Percentiles rank a stretch among this genome's conserved stretches.
Conservation (phyloP, 2,329 filamentous ascomycete species). For the Colletotrichum sublineola region DNA sequence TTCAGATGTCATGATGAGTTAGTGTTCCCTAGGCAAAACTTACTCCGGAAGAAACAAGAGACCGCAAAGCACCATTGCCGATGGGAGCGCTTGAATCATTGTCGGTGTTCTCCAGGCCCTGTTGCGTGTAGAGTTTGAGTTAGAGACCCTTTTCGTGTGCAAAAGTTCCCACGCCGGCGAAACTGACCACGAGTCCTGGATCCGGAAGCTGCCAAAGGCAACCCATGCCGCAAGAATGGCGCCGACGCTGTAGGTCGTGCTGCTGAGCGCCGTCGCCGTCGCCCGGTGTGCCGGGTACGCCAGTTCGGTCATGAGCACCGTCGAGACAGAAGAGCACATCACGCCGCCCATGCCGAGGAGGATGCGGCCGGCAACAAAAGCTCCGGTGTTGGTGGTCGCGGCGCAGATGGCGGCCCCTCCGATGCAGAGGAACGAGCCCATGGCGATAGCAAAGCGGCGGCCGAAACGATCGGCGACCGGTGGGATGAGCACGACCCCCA, state of each 20-base stretch:
- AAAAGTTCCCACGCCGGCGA: background rate
- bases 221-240: conserved; percentile 55
- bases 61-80: conserved; percentile 34
- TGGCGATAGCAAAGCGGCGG: conserved; percentile 49
- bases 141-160: too few relatives aligned
- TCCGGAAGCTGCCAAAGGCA: conserved; percentile 51
- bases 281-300: conserved; percentile 40
- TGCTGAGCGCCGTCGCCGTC: conserved; percentile 52
- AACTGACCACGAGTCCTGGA: conserved; percentile 34
- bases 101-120: conserved; percentile 39
- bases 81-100: conserved; percentile 30
- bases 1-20: background rate
- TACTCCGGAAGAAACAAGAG: conserved; percentile 39
- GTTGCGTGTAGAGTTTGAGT: background rate
- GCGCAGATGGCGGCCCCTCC: conserved; percentile 56
- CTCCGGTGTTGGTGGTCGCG: conserved; percentile 57
- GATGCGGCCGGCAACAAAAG: conserved; percentile 58
- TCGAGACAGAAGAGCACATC: conserved; percentile 64
- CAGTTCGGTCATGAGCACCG: conserved; percentile 57
- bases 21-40: background rate
- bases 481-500: conserved; percentile 57
- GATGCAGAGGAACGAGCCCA: conserved; percentile 50
- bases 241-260: conserved; percentile 54
- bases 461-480: conserved; percentile 51
- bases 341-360: conserved; percentile 57